Conservation (phyloP, 352 stramenopile genomes). For the Globisporangium viniferum region DNA sequence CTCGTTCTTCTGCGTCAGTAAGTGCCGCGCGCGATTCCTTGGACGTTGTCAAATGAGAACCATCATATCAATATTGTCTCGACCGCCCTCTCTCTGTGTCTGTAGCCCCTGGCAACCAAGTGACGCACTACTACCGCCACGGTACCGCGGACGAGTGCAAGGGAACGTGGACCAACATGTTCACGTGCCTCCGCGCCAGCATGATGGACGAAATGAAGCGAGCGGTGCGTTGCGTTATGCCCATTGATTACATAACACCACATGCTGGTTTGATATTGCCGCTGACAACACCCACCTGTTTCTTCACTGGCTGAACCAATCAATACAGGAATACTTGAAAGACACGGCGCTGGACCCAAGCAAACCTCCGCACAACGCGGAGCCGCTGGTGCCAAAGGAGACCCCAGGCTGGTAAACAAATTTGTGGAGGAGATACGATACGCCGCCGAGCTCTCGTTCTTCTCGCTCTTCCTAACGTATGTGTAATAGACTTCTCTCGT, state of each 20-base stretch:
- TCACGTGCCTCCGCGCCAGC: slow-evolving; percentile 69
- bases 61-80: no score
- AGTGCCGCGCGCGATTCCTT: slow-evolving; percentile 20
- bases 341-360: slow-evolving; percentile 60
- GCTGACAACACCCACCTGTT: background rate
- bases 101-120: slow-evolving; percentile 72
- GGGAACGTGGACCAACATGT: slow-evolving; percentile 81
- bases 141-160: slow-evolving; percentile 75
- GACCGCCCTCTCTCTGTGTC: background rate
- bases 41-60: no score
- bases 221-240: slow-evolving; percentile 24
- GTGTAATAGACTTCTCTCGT: slow-evolving; percentile 13
- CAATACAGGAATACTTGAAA: slow-evolving; percentile 54
- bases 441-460: background rate
- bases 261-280: background rate
- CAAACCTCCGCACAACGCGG: slow-evolving; percentile 45
- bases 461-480: slow-evolving; percentile 10
- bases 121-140: slow-evolving; percentile 79
- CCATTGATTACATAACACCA: no score
- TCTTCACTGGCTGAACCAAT: background rate
- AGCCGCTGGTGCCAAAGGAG: slow-evolving; percentile 68
- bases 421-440: no score
- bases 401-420: slow-evolving; percentile 58
- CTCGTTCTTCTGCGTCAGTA: slow-evolving; percentile 85
- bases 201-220: slow-evolving; percentile 79